Base-by-base conservation (phyloP, 805 yeast species). In the Brettanomyces custersianus region DNA sequence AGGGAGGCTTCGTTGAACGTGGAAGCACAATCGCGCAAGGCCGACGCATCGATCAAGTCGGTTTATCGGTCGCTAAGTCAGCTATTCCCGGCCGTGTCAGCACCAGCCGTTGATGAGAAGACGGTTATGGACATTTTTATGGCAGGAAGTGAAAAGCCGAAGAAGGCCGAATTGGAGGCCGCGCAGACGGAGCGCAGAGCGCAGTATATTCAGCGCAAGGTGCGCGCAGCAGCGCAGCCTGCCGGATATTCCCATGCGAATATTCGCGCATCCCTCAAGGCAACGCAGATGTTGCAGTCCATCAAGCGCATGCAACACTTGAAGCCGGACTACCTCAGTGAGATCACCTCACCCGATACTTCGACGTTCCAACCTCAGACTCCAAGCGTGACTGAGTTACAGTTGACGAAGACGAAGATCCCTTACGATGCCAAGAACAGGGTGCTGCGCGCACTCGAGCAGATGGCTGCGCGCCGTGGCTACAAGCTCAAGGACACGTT, bases 391-490 rank as follows among this genome's bases (percentile, higher is more conserved):
- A 38, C 47, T 0, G 53, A 54, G 25, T 33, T 55, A 5, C 56
- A 54, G 26, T 23, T 51, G 6, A 31, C 40, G 20, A 55, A 54
- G 37, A 49, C 52, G 22, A 47, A 52, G 27, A 30, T 54, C 32
- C 57, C 49, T 7, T 50, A 42, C 42, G 47, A 46, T 31, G 22
- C 51, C 8, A 47, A 47, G 31, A 52, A 58, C 5, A 46, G 60
- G 42, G 22, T 52, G 11, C 34, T 55, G 31, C 47, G 51, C 39
- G 60, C 60, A 2, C 27, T 54, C 13, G 52, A 51, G 22, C 50
- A 45, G 36, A 31, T 55, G 7, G 37, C 50, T 2, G 35, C 32
- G 0, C 44, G 40, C 31, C 43, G 54, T 20, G 60, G 59, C 9
- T 44, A 42, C 34, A 43, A 41, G 10, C 35, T 55, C 19, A 18